Conservation (phyloP, 2,329 filamentous ascomycete genomes). For the Exophiala mesophila region DNA sequence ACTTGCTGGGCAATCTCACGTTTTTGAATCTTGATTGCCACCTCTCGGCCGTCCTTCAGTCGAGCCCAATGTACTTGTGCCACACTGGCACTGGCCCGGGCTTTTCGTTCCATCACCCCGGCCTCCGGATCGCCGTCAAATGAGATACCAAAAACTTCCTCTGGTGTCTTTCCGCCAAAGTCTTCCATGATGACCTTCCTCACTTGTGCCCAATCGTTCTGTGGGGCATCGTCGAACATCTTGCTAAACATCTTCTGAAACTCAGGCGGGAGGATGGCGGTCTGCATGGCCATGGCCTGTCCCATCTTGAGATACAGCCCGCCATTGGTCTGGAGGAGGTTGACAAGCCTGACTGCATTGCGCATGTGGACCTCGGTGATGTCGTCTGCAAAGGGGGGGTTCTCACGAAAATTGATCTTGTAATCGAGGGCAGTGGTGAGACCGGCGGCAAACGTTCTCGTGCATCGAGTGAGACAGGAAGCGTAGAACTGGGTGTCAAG, state of each 20-base stretch:
- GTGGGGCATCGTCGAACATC: constrained; percentile 97
- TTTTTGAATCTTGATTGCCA: constrained; percentile 96
- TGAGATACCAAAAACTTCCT: constrained; percentile 89
- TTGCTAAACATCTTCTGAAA: constrained; percentile 93
- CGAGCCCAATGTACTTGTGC: constrained; percentile 96
- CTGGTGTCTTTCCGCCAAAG: constrained; percentile 74
- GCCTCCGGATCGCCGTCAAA: constrained; percentile 63
- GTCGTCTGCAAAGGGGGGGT: constrained; percentile 68
- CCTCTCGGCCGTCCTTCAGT: constrained; percentile 78
- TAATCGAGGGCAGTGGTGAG: constrained; percentile 84
- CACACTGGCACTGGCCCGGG: constrained; percentile 75
- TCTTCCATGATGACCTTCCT: constrained; percentile 82
- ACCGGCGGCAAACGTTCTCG: constrained; percentile 75
- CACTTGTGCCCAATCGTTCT: constrained; percentile 82
- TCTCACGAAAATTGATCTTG: constrained; percentile 87
- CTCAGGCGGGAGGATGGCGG: constrained; percentile 83
- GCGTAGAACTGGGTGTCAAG: constrained; percentile 73
- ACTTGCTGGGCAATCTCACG: constrained; percentile 87
- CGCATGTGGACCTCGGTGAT: constrained; percentile 75
- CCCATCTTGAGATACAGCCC: constrained; percentile 96
- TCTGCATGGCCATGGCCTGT: constrained; percentile 98
- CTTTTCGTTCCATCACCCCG: constrained; percentile 66
- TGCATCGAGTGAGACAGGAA: constrained; percentile 69
- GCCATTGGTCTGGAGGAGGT: constrained; percentile 78
- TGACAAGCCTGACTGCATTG: constrained; percentile 76